Evolutionary conservation across 164 flowering plant genomes (phyloP).

Genomic region (Piper longum): DNA sequence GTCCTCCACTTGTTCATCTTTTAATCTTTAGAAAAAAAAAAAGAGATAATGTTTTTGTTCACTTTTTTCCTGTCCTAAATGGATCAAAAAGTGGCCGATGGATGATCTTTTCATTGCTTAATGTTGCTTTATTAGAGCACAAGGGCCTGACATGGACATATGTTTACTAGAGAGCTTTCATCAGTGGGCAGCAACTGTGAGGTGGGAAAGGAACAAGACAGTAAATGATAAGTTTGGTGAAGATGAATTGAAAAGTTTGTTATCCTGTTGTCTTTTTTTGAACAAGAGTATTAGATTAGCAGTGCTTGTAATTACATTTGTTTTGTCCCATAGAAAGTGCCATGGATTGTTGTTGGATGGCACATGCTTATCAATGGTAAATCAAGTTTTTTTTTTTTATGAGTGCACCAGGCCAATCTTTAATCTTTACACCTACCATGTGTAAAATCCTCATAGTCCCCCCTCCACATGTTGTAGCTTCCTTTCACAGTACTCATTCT

Average conservation of each 20-base stretch:
- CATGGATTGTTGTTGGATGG: conserved; percentile 17
- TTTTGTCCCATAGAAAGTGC: conserved; percentile 7
- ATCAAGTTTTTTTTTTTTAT: neutral
- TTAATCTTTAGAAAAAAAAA: too few species aligned
- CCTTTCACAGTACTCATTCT: neutral
- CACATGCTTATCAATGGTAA: conserved; percentile 8
- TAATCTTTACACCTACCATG: neutral
- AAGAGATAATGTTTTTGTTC: neutral
- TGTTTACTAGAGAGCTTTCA: neutral
- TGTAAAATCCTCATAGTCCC: neutral
- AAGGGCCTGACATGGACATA: neutral
- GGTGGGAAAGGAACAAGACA: neutral
- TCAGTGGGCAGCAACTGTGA: neutral
- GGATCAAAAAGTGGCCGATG: neutral
- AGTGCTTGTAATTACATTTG: conserved; percentile 1
- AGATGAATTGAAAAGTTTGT: conserved; percentile 8
- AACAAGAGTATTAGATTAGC: neutral
- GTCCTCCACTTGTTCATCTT: too few species aligned
- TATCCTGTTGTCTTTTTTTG: neutral
- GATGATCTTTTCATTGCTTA: neutral
- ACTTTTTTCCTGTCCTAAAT: conserved; percentile 1
- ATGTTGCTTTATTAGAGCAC: neutral
- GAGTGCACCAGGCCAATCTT: neutral
- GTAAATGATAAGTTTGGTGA: neutral
- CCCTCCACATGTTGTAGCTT: neutral